Percentiles rank a stretch among this genome's conserved stretches.
Conservation (phyloP, 1,284 basidiomycete species). For the Mycena citricolor region DNA sequence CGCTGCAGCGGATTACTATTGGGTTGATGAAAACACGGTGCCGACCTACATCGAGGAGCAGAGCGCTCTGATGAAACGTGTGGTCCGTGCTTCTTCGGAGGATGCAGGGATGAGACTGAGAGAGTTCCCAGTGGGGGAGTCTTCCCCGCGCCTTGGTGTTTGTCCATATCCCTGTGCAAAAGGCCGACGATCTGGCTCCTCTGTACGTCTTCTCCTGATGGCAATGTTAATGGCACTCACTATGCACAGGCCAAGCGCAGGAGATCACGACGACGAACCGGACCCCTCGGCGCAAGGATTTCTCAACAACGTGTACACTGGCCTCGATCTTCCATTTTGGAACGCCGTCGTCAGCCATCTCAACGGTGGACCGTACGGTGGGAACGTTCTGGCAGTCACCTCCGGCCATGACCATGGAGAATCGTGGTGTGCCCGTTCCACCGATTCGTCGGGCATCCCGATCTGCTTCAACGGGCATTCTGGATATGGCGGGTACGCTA, state of each 20-base stretch:
- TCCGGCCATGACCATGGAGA: constrained; percentile 23
- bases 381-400: constrained; percentile 20
- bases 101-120: neutral
- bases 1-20: constrained; percentile 14
- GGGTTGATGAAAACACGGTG: constrained; percentile 21
- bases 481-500: constrained; percentile 21
- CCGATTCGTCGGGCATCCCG: constrained; percentile 15
- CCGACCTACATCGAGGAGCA: constrained; percentile 21
- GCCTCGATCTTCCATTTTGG: constrained; percentile 21
- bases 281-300: constrained; percentile 21
- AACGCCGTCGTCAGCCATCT: constrained; percentile 16
- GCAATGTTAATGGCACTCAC: neutral
- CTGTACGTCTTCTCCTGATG: constrained; percentile 6
- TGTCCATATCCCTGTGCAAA: constrained; percentile 22
- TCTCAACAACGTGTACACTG: constrained; percentile 19
- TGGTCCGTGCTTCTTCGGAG: too few relatives aligned
- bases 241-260: constrained; percentile 10
- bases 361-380: constrained; percentile 6
- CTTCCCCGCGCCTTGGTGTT: constrained; percentile 21
- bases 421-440: constrained; percentile 21
- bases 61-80: constrained; percentile 8
- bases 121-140: constrained; percentile 22
- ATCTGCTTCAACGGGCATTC: constrained; percentile 24
- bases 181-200: constrained; percentile 18
- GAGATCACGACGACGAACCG: constrained; percentile 23